Percentiles rank a stretch among this genome's conserved stretches.
phyloP scores from a whole-genome alignment of 75 land plant genomes.

The Selaginella tamariscina region DNA sequence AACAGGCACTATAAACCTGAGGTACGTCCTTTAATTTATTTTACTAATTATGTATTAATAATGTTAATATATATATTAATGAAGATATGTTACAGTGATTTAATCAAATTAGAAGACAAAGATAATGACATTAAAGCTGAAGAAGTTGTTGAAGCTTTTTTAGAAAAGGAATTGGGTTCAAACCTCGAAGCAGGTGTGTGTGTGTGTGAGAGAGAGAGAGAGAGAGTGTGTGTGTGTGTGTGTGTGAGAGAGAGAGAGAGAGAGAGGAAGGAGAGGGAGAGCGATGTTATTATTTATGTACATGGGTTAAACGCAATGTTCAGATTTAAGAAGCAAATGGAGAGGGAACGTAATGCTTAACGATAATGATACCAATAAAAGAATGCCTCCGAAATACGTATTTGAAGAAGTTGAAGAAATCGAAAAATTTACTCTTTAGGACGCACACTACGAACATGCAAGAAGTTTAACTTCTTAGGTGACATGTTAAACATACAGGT shows the following conservation, averaged over 20 bases:
- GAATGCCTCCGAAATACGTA: constrained; percentile 21
- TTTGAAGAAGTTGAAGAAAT: constrained; percentile 20
- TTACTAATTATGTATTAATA: background rate
- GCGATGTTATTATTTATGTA: constrained; percentile 5
- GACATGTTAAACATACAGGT: constrained; percentile 25
- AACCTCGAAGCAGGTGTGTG: too few species aligned
- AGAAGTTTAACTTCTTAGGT: constrained; percentile 24
- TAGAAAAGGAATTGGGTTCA: background rate
- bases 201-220: too few species aligned
- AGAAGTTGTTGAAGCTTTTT: constrained; percentile 14
- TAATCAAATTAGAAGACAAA: constrained; percentile 18
- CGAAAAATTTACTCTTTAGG: constrained; percentile 24
- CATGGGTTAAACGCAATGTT: constrained; percentile 8
- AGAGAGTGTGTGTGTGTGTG: too few species aligned
- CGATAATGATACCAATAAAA: constrained; percentile 11
- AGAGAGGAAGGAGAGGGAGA: constrained; percentile 16
- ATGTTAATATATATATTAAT: background rate
- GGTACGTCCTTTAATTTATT: constrained; percentile 6
- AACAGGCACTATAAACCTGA: constrained; percentile 15
- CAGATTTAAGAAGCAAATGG: constrained; percentile 15
- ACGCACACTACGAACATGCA: constrained; percentile 19
- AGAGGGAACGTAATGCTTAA: constrained; percentile 25
- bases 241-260: too few species aligned
- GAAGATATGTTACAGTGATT: constrained; percentile 8
- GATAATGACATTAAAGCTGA: constrained; percentile 24